Evolutionary conservation across 164 flowering plant genomes (phyloP).

Genomic region (Umbilicus rupestris): DNA sequence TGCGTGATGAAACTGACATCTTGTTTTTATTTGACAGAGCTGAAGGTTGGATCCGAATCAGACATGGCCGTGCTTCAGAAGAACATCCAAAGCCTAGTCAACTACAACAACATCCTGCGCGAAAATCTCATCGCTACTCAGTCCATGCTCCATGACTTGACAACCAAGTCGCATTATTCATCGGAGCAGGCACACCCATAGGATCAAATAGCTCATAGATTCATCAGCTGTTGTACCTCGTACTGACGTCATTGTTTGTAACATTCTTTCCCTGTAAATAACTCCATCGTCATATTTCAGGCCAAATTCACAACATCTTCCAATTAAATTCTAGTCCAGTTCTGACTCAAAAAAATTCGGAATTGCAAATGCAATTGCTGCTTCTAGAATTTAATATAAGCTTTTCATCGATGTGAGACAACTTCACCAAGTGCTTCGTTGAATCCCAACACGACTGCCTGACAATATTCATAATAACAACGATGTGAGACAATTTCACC

Average conservation of each 20-base stretch:
- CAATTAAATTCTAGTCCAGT: conserved; percentile 30
- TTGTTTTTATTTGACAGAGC: conserved; percentile 31
- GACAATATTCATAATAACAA: too few relatives aligned
- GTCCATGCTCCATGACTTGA: conserved; percentile 37
- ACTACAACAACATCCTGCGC: conserved; percentile 60
- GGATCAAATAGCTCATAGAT: background rate
- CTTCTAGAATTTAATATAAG: too few relatives aligned
- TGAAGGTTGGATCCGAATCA: conserved; percentile 26
- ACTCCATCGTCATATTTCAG: background rate
- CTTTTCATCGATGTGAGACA: too few relatives aligned
- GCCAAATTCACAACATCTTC: background rate
- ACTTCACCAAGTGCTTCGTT: too few relatives aligned
- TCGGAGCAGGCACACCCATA: background rate
- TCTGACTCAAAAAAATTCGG: too few relatives aligned
- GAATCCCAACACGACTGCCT: too few relatives aligned
- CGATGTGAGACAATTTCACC: too few relatives aligned
- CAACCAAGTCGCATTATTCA: conserved; percentile 12
- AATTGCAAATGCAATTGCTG: too few relatives aligned
- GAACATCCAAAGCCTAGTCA: conserved; percentile 44
- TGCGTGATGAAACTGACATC: background rate
- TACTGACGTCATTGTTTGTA: background rate
- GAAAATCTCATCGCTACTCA: conserved; percentile 49
- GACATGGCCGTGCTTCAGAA: conserved; percentile 48
- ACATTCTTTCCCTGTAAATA: background rate
- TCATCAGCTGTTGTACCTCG: background rate